Base-by-base conservation (phyloP, 371 early-diverging fungal genomes). In the Chytridium lagenaria region DNA sequence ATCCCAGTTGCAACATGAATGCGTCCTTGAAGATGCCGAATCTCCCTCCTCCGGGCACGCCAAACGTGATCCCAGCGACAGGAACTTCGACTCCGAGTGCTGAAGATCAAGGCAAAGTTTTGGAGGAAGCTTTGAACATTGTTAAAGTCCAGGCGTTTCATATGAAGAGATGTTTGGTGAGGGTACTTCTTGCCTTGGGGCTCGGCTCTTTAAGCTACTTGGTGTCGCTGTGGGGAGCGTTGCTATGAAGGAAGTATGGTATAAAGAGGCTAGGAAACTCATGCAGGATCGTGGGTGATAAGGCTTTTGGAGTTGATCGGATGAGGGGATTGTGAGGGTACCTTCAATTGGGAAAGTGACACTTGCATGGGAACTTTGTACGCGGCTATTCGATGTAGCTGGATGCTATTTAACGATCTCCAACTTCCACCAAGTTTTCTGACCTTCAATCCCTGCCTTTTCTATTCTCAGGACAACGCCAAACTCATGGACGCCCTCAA, bases 401-500 rank as follows among this genome's bases (percentile, higher is more conserved):
- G n/a, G n/a, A n/a, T n/a, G n/a, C n/a, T n/a, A n/a, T n/a, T n/a
- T n/a, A n/a, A n/a, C n/a, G n/a, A n/a, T n/a, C n/a, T n/a, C n/a
- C n/a, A n/a, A n/a, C n/a, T n/a, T n/a, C n/a, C n/a, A n/a, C n/a
- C n/a, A n/a, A n/a, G n/a, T n/a, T n/a, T n/a, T n/a, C 7, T n/a
- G 26, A 5, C 55, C n/a, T 5, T 52, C 26, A n/a, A 5, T 52
- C 5, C 26, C 23, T 52, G 12, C 55, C 26, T 26, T 26, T 52
- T 28, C 16, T 59, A 38, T 26, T 57, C 23, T 16, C 75, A 94
- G 94, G 93, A 93, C 75, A 90, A 92, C 77, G 88, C 92, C 84
- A 90, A 91, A 71, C 87, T 97, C 34, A 93, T 96, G 93, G 98
- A 98, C 74, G 96, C 95, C 1, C 84, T 98, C 28, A 97, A 97